phyloP scores from a whole-genome alignment of 2,329 filamentous ascomycete species.

The Xylogone sp. region DNA sequence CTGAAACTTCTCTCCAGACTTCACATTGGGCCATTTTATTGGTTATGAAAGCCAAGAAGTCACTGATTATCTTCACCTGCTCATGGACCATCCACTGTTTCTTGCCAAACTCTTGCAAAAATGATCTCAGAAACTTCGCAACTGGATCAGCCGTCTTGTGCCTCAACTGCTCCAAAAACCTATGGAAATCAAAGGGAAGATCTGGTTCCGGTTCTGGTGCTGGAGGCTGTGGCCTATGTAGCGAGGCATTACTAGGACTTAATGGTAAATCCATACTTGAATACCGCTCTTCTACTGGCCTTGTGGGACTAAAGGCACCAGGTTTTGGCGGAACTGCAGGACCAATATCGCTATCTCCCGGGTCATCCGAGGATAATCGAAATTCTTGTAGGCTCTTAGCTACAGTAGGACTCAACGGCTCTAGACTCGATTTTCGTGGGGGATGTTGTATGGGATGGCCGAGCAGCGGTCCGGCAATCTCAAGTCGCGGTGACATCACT shows the following conservation, averaged over 20 bases:
- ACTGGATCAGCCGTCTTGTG: constrained; percentile 98
- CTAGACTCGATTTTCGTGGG: constrained; percentile 81
- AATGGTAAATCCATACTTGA: constrained; percentile 31
- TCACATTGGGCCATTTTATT: constrained; percentile 98
- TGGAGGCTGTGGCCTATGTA: constrained; percentile 62
- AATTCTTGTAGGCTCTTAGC: constrained; percentile 25
- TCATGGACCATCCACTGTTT: constrained; percentile 99
- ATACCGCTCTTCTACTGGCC: constrained; percentile 44
- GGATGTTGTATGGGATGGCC: constrained; percentile 67
- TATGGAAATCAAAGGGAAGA: constrained; percentile 93
- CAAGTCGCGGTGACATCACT: constrained; percentile 87
- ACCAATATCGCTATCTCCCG: constrained; percentile 23
- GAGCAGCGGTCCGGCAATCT: constrained; percentile 76
- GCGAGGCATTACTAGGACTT: constrained; percentile 41
- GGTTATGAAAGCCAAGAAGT: constrained; percentile 93
- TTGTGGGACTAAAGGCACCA: constrained; percentile 22
- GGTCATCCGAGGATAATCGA: constrained; percentile 17
- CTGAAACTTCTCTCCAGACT: constrained; percentile 92
- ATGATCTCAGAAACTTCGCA: constrained; percentile 91
- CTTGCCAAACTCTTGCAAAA: constrained; percentile 91
- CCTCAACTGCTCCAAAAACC: constrained; percentile 91
- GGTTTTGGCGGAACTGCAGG: constrained; percentile 38
- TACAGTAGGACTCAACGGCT: constrained; percentile 49
- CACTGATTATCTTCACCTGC: constrained; percentile 97
- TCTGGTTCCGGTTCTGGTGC: constrained; percentile 76